Evolutionary conservation across 805 yeast genomes (phyloP).

Genomic region (Candida sithepensis): DNA sequence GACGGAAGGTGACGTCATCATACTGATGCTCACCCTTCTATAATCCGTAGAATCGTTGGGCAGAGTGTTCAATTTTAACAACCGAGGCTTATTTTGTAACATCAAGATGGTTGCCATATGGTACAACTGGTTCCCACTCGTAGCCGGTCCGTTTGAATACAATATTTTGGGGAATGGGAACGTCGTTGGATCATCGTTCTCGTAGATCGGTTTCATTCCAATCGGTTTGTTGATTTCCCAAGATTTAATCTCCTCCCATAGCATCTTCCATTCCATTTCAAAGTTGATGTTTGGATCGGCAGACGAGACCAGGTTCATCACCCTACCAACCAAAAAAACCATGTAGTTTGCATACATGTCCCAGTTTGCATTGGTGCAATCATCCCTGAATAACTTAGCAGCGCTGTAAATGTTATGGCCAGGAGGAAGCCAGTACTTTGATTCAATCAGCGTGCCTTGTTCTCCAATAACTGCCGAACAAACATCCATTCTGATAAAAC

Average conservation of each 20-base stretch:
- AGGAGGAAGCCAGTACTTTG: conserved; percentile 35
- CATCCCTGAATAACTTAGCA: conserved; percentile 20
- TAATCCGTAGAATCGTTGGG: conserved; percentile 1
- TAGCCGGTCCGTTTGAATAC: conserved; percentile 38
- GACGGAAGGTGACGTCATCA: conserved; percentile 3
- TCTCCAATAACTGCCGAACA: conserved; percentile 38
- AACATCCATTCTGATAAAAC: conserved; percentile 42
- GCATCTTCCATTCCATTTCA: conserved; percentile 33
- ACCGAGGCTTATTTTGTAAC: conserved; percentile 38
- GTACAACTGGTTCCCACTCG: conserved; percentile 37
- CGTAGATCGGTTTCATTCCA: conserved; percentile 33
- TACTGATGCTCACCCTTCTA: conserved; percentile 1
- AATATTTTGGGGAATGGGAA: conserved; percentile 33
- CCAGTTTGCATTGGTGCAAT: conserved; percentile 14
- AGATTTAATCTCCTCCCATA: conserved; percentile 35
- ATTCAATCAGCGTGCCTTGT: conserved; percentile 34
- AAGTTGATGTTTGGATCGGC: conserved; percentile 23
- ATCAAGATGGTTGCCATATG: conserved; percentile 38
- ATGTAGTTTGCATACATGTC: conserved; percentile 39
- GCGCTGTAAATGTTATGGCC: conserved; percentile 20
- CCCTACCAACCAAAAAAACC: conserved; percentile 36
- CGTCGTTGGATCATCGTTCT: conserved; percentile 24
- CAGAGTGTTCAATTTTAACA: conserved; percentile 5
- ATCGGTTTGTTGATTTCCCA: conserved; percentile 34
- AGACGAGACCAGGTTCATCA: conserved; percentile 31